A percentile compares a stretch with the other conserved stretches of the same genome.
Evolutionary conservation across 805 yeast genomes (phyloP).

Genomic region (Lachancea cidri): DNA sequence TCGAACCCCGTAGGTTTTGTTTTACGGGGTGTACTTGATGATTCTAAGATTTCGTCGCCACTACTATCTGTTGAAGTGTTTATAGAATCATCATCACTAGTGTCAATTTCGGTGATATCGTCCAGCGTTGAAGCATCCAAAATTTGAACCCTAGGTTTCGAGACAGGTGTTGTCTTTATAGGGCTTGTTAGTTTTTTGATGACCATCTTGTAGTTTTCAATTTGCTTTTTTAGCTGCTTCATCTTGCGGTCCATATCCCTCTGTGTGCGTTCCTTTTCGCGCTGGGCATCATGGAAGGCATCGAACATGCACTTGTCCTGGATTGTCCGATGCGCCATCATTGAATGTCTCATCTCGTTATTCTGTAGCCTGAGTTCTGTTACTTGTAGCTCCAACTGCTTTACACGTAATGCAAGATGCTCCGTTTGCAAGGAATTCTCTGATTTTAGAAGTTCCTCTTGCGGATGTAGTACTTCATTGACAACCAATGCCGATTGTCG

Average conservation of each 20-base stretch:
- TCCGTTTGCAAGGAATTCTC: conserved; percentile 8
- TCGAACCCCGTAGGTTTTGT: conserved; percentile 5
- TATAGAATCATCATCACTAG: conserved; percentile 4
- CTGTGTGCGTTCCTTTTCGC: conserved; percentile 10
- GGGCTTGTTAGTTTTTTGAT: conserved; percentile 17
- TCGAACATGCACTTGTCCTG: conserved; percentile 24
- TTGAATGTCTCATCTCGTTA: conserved; percentile 28
- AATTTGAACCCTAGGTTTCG: conserved; percentile 7
- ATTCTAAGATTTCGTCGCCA: conserved; percentile 1
- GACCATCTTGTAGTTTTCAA: conserved; percentile 25
- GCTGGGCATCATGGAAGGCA: conserved; percentile 15
- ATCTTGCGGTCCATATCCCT: conserved; percentile 24
- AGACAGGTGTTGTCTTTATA: conserved; percentile 7
- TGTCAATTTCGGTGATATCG: conserved; percentile 5
- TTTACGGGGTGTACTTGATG: conserved; percentile 3
- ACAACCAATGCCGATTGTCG: conserved; percentile 2
- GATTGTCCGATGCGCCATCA: conserved; percentile 22
- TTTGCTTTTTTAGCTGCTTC: conserved; percentile 26
- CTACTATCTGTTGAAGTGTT: conserved; percentile 2
- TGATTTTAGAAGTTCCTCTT: background rate
- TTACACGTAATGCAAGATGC: conserved; percentile 26
- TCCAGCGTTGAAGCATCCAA: conserved; percentile 7
- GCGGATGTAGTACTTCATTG: conserved; percentile 1
- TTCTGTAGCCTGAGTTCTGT: conserved; percentile 31
- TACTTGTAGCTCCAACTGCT: conserved; percentile 30